These are phyloP conservation scores for Coemansia sp. DNA, from an alignment of 192 early-diverging fungal species.

Conservation along the genomic window DNA sequence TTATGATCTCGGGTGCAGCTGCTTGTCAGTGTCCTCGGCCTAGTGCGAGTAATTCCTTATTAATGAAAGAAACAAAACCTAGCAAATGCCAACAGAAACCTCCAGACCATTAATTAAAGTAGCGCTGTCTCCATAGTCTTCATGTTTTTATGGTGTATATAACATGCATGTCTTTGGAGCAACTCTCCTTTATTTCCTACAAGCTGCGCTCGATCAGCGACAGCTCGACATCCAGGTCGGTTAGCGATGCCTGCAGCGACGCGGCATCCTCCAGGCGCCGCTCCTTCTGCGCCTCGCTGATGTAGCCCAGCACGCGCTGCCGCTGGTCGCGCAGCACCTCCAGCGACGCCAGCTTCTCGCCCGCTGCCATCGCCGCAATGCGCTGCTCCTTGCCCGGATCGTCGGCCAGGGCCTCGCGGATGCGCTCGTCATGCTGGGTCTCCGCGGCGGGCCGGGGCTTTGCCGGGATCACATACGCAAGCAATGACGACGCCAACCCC, in stretches of 20 bases:
- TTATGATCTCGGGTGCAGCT: too few species aligned
- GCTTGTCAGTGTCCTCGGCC: too few species aligned
- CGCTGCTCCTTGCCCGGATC: slow-evolving; percentile 19
- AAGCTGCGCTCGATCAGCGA: slow-evolving; percentile 42
- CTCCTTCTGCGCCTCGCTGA: slow-evolving; percentile 60
- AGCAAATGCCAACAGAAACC: too few species aligned
- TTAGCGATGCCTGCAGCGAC: slow-evolving; percentile 59
- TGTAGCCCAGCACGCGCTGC: slow-evolving; percentile 58
- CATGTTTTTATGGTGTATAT: too few species aligned
- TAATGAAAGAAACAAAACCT: not conserved
- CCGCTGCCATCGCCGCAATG: slow-evolving; percentile 8
- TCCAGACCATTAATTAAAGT: too few species aligned
- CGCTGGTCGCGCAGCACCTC: slow-evolving; percentile 67
- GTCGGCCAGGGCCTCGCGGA: slow-evolving; percentile 7
- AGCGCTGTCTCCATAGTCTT: too few species aligned
- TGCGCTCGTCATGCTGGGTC: not conserved
- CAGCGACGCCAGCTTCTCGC: slow-evolving; percentile 45
- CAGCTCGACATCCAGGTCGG: slow-evolving; percentile 64
- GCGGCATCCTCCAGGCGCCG: slow-evolving; percentile 70
- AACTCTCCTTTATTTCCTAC: slow-evolving; percentile 2
- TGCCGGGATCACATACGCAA: slow-evolving; percentile 12
- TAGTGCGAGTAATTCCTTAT: too few species aligned
- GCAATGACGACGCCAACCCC: slow-evolving; percentile 22
- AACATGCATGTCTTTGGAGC: too few species aligned
- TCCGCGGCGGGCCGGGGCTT: not conserved